These are phyloP conservation scores for Choanephora cucurbitarum DNA, from an alignment of 371 early-diverging fungal species.

Conservation along the genomic window DNA sequence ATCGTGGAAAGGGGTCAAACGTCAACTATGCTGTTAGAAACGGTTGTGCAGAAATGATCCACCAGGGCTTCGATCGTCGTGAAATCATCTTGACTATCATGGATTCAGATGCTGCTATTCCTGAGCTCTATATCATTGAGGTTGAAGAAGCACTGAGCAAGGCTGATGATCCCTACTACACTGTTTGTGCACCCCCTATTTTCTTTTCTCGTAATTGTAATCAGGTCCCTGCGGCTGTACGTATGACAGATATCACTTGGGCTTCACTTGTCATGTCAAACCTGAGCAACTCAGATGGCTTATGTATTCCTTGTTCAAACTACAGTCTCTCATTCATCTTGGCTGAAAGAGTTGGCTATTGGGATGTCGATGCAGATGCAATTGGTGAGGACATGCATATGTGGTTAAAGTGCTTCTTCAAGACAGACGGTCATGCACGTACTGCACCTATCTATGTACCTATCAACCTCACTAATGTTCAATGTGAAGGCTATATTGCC, in stretches of 20 bases:
- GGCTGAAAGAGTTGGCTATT: conserved; percentile 69
- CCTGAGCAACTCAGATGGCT: conserved; percentile 65
- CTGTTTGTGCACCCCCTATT: conserved; percentile 71
- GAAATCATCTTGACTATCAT: conserved; percentile 65
- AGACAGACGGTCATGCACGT: conserved; percentile 66
- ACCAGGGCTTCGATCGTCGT: conserved; percentile 45
- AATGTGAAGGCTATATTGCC: conserved; percentile 58
- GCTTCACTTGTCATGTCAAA: conserved; percentile 79
- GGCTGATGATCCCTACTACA: conserved; percentile 46
- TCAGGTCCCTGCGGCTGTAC: conserved; percentile 73
- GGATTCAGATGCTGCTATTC: conserved; percentile 53
- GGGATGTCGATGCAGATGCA: conserved; percentile 80
- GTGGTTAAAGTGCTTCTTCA: conserved; percentile 81
- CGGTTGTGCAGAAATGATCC: conserved; percentile 35
- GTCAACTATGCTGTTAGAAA: conserved; percentile 69
- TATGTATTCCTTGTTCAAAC: conserved; percentile 76
- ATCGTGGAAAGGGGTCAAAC: conserved; percentile 77
- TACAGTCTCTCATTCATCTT: conserved; percentile 75
- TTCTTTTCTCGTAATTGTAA: conserved; percentile 79
- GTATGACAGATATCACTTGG: conserved; percentile 81
- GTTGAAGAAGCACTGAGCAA: conserved; percentile 41
- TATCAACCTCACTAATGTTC: conserved; percentile 74
- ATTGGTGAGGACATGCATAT: conserved; percentile 88
- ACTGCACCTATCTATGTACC: conserved; percentile 74
- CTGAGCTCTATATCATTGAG: conserved; percentile 47